Percentiles rank a stretch among this genome's conserved stretches.
Conservation (phyloP, 2,329 filamentous ascomycete genomes). For the Apiospora pterosperma region DNA sequence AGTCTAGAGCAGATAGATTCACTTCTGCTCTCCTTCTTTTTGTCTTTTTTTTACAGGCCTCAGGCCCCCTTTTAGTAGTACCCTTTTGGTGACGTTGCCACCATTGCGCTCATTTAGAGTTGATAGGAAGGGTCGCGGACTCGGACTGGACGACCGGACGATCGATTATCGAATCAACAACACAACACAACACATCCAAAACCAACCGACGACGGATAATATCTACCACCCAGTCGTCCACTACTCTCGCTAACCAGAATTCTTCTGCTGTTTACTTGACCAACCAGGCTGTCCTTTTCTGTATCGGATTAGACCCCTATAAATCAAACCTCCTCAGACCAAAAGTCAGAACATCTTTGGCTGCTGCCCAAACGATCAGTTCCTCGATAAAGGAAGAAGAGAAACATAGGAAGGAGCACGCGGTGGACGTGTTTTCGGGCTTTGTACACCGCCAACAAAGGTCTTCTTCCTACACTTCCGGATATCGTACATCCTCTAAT, state of each 20-base stretch:
- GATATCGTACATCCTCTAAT: constrained; percentile 1
- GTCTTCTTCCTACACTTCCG: not conserved
- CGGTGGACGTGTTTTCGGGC: constrained; percentile 2
- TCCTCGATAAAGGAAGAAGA: not conserved
- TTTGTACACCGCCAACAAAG: not conserved
- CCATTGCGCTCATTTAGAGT: constrained; percentile 11
- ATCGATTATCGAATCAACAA: constrained; percentile 1
- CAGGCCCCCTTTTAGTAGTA: constrained; percentile 7
- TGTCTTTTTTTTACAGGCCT: constrained; percentile 6
- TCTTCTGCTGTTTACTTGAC: not conserved
- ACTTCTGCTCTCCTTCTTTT: not conserved
- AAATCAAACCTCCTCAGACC: not conserved
- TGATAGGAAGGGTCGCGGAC: constrained; percentile 5
- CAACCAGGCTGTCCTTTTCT: not conserved
- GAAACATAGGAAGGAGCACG: not conserved
- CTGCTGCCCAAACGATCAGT: not conserved
- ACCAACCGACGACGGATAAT: not conserved
- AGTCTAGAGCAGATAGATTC: not conserved
- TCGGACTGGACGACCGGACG: constrained; percentile 5
- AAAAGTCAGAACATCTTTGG: not conserved
- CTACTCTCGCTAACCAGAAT: constrained; percentile 2
- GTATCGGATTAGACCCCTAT: not conserved
- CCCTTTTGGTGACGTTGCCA: constrained; percentile 12
- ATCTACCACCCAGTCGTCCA: not conserved
- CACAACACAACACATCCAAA: not conserved